Evolutionary conservation across 129 eudicot species (phyloP), one percentile per base, ranked within the genome.

Genomic region (Lonicera japonica): DNA sequence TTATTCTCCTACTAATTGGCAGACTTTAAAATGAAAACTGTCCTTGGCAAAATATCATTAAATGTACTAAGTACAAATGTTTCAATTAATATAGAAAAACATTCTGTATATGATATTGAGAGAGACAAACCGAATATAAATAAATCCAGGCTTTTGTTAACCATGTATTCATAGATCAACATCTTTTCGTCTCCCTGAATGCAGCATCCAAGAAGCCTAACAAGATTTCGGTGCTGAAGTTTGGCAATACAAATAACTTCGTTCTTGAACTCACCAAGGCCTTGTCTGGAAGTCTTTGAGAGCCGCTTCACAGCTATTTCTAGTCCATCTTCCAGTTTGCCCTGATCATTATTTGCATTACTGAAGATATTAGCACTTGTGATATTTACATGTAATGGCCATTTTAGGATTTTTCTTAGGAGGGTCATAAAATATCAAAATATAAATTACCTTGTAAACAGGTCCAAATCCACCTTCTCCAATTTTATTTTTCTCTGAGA

Each of bases 401-500:
- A n/a, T n/a, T n/a, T n/a, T n/a, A n/a, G n/a, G n/a, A n/a, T n/a
- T n/a, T n/a, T n/a, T n/a, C n/a, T n/a, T n/a, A n/a, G n/a, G 6
- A 43, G 3, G 5, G 16, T 8, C 8, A 43, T 14, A 10, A 43
- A 14, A 8, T 43, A 43, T 10, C 16, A 14, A 43, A 8, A 1
- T 10, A 4, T 23, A 50, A 8, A 1, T 15, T 62, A 78, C 75
- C 75, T 63, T 72, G 50, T 70, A 79, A 51, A 79, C 84, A 13
- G 83, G 74, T 25, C 83, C 83, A 58, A 73, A 81, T 15, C 83
- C 83, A 43, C 84, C 84, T 36, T 74, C 77, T 66, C 84, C 83
- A 41, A 78, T 75, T 58, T 73, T 78, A 61, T 64, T 73, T 61
- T 64, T 39, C 4, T 16, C 13, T 39, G 83, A 73, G 54, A 78